These are phyloP conservation scores for Thelonectria rubi DNA, from an alignment of 2,329 filamentous ascomycete species.

Conservation along the genomic window DNA sequence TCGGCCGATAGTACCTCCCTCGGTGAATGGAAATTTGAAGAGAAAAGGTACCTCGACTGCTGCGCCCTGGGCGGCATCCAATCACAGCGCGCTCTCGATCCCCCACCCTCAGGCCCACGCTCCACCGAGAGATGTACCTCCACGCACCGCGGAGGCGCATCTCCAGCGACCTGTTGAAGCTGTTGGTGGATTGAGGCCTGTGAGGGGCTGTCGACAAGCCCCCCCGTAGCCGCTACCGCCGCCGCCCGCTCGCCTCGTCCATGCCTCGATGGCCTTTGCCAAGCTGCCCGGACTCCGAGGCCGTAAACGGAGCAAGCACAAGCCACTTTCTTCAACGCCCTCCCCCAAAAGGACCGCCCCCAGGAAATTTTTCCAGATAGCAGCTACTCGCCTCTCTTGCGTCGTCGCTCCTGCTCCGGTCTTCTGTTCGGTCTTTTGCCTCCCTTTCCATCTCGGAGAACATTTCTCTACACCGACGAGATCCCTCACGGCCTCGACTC, in stretches of 20 bases:
- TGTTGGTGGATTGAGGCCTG: background rate
- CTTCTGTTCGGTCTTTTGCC: background rate
- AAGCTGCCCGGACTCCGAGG: slow-evolving; percentile 47
- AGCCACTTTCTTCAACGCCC: slow-evolving; percentile 18
- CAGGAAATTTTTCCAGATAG: slow-evolving; percentile 47
- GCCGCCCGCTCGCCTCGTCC: slow-evolving; percentile 1
- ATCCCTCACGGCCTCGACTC: background rate
- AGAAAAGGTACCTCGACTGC: background rate
- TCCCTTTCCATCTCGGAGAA: background rate
- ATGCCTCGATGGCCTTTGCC: background rate
- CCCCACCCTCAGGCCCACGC: slow-evolving; percentile 5
- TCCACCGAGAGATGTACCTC: slow-evolving; percentile 9
- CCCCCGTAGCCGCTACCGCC: slow-evolving; percentile 5
- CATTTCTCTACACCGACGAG: background rate
- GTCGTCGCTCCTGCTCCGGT: background rate
- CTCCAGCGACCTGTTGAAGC: background rate
- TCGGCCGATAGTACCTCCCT: too few species aligned
- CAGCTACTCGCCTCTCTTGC: slow-evolving; percentile 22
- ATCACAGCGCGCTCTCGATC: background rate
- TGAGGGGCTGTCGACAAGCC: too few species aligned
- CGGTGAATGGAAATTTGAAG: background rate
- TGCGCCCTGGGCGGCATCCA: too few species aligned
- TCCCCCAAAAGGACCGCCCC: slow-evolving; percentile 11
- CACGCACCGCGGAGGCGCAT: background rate
- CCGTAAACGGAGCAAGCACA: slow-evolving; percentile 48